Evolutionary conservation across 192 early-diverging fungal genomes (phyloP).

Genomic region (Linderina pennispora): DNA sequence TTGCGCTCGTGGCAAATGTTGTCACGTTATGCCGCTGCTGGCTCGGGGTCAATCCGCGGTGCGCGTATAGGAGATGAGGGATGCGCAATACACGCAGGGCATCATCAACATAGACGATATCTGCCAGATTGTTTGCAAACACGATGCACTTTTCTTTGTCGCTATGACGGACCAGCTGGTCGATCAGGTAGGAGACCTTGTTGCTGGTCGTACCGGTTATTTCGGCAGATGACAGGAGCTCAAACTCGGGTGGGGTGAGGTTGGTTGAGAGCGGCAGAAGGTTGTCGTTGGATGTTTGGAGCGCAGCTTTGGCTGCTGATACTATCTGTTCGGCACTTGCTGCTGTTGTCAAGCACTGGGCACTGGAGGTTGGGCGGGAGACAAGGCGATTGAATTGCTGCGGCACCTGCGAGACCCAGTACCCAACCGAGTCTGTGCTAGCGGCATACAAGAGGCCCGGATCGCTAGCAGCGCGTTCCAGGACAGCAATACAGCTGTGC

Average conservation of each 20-base stretch:
- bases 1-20: conserved; percentile 35
- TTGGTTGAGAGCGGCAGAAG: conserved; percentile 30
- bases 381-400: background rate
- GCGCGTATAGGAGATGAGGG: conserved; percentile 33
- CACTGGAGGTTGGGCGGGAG: too few relatives aligned
- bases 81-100: conserved; percentile 31
- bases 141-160: conserved; percentile 43
- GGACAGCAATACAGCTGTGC: conserved; percentile 9
- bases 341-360: too few relatives aligned
- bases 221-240: conserved; percentile 6
- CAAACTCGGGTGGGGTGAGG: conserved; percentile 25
- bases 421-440: conserved; percentile 21
- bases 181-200: conserved; percentile 31
- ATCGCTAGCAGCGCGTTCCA: conserved; percentile 22
- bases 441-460: conserved; percentile 20
- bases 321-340: too few relatives aligned
- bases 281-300: conserved; percentile 8
- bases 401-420: conserved; percentile 17
- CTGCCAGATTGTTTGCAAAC: conserved; percentile 25
- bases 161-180: conserved; percentile 12
- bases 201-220: conserved; percentile 15
- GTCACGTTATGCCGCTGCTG: conserved; percentile 42
- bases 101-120: conserved; percentile 19
- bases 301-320: conserved; percentile 11
- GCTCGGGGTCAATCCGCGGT: conserved; percentile 30